Evolutionary conservation across 768 basidiomycete genomes (phyloP).

Genomic region (Termitomyces sp.): DNA sequence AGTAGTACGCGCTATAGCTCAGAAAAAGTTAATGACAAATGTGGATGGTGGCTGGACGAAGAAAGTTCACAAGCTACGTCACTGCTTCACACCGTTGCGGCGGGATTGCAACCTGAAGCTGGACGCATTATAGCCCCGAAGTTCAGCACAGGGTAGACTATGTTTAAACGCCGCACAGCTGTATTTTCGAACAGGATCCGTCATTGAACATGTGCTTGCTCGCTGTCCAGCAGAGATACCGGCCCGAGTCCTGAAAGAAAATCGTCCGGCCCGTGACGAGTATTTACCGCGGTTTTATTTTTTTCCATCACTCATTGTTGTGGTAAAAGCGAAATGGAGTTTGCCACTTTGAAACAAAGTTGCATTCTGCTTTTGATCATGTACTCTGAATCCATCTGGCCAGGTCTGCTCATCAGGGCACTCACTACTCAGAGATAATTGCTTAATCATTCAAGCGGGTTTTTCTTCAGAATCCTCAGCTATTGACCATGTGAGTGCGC

Average conservation of each 20-base stretch:
- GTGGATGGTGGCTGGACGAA: not conserved
- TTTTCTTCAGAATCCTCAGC: not conserved
- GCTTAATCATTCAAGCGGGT: not conserved
- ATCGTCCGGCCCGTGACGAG: not conserved
- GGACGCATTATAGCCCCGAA: not conserved
- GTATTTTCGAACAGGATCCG: too few relatives aligned
- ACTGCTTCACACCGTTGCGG: not conserved
- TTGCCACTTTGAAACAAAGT: not conserved
- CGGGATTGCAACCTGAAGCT: not conserved
- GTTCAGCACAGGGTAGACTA: not conserved
- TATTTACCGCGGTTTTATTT: not conserved
- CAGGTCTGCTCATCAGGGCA: not conserved
- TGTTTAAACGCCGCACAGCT: too few relatives aligned
- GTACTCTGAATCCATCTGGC: not conserved
- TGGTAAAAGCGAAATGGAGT: not conserved
- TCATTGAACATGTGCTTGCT: too few relatives aligned
- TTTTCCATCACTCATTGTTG: not conserved
- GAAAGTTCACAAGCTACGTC: conserved; percentile 5
- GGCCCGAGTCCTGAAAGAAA: not conserved
- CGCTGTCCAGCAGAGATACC: not conserved
- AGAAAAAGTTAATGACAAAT: not conserved
- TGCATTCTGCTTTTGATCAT: not conserved
- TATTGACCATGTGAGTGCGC: not conserved
- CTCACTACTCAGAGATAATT: not conserved
- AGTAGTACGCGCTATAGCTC: not conserved